A percentile compares a stretch with the other conserved stretches of the same genome.
These are phyloP conservation scores for Diophrys appendiculata DNA, from an alignment of 73 alveolate species.

Conservation along the genomic window DNA sequence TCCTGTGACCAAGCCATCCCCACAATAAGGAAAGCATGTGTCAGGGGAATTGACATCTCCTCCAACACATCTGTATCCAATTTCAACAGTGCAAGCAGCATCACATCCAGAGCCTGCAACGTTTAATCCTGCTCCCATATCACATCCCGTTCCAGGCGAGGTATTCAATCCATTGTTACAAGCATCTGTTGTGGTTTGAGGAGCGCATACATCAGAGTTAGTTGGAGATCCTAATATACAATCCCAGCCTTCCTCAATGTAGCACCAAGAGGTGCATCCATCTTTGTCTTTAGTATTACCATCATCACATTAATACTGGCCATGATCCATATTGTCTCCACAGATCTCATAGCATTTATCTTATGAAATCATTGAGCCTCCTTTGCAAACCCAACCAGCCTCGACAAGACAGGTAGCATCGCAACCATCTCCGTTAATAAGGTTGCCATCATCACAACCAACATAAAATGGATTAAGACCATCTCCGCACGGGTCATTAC, in stretches of 20 bases:
- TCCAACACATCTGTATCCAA: constrained; percentile 4
- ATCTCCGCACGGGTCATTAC: constrained; percentile 16
- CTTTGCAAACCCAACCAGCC: constrained; percentile 55
- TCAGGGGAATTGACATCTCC: constrained; percentile 12
- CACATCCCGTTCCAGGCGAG: no score
- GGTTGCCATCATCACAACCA: constrained; percentile 16
- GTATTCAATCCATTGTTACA: no score
- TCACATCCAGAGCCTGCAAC: no score
- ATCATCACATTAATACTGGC: not conserved
- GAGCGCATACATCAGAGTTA: no score
- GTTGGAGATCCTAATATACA: constrained; percentile 15
- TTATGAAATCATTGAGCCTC: constrained; percentile 28
- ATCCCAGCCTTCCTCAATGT: constrained; percentile 19
- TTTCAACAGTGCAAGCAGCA: not conserved
- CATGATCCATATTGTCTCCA: constrained; percentile 44
- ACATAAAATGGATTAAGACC: not conserved
- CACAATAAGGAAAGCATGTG: constrained; percentile 38
- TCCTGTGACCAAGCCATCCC: constrained; percentile 34
- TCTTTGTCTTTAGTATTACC: constrained; percentile 1
- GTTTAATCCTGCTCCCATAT: no score
- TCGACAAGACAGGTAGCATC: constrained; percentile 20
- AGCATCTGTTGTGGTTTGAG: no score
- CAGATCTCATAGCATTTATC: constrained; percentile 54
- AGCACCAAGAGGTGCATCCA: not conserved
- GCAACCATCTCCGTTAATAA: constrained; percentile 25